Evolutionary conservation across 2,329 filamentous ascomycete genomes (phyloP).

Genomic region (Periconia sp.): DNA sequence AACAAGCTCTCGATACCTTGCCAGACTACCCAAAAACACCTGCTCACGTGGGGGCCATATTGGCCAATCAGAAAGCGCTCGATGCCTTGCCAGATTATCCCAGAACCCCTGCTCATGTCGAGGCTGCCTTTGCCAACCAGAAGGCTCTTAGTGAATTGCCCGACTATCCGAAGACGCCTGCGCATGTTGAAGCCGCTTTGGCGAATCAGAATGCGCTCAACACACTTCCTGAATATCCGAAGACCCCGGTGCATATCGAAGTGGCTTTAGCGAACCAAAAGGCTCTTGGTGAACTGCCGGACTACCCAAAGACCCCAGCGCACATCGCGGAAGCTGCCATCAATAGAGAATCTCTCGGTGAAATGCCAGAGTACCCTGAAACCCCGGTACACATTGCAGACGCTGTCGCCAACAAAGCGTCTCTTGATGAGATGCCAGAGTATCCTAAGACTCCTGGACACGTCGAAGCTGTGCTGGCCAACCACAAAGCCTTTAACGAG

Average conservation of each 20-base stretch:
- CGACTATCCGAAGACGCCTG: constrained; percentile 23
- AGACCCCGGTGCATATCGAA: constrained; percentile 28
- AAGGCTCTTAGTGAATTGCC: constrained; percentile 2
- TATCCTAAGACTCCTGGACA: constrained; percentile 28
- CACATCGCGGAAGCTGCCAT: constrained; percentile 27
- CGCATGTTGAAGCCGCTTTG: constrained; percentile 19
- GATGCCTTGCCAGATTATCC: constrained; percentile 15
- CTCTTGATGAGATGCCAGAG: constrained; percentile 18
- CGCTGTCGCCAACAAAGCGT: constrained; percentile 14
- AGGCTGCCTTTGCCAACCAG: constrained; percentile 4
- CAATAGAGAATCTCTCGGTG: constrained; percentile 20
- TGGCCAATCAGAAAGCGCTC: constrained; percentile 18
- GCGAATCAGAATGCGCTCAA: constrained; percentile 18
- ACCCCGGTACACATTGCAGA: constrained; percentile 25
- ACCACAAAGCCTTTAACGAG: constrained; percentile 27
- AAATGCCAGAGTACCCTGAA: constrained; percentile 22
- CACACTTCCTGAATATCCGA: constrained; percentile 25
- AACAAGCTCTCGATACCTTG: constrained; percentile 19
- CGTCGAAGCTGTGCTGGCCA: constrained; percentile 24
- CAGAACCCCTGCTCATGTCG: constrained; percentile 16
- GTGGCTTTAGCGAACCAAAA: constrained; percentile 22
- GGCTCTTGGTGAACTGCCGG: constrained; percentile 23
- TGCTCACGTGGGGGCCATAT: too few species aligned
- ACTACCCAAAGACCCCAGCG: constrained; percentile 31
- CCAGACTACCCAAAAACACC: constrained; percentile 6